A percentile compares a stretch with the other conserved stretches of the same genome.
Evolutionary conservation across 169 alveolate genomes (phyloP).

Genomic region (Eimeria falciformis): DNA sequence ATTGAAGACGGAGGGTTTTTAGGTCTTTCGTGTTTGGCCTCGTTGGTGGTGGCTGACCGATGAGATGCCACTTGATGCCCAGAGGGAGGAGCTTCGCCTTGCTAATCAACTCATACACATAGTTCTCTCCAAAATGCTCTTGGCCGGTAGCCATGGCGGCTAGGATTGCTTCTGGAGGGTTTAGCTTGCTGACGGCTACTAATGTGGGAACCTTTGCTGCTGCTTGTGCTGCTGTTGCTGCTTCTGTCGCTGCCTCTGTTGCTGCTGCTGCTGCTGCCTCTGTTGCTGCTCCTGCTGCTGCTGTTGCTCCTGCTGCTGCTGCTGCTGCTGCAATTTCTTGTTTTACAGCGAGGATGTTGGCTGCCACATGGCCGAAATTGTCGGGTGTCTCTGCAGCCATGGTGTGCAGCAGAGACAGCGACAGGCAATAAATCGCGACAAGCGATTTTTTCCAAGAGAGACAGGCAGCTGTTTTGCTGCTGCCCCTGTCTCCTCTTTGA

Average conservation of each 20-base stretch:
- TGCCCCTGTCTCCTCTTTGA: not conserved
- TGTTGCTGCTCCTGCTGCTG: not conserved
- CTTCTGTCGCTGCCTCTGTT: not conserved
- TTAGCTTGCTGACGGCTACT: conserved; percentile 59
- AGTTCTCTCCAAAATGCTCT: conserved; percentile 94
- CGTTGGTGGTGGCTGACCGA: conserved; percentile 83
- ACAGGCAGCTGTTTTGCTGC: not conserved
- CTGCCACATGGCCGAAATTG: not conserved
- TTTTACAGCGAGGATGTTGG: not conserved
- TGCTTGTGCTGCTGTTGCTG: conserved; percentile 31
- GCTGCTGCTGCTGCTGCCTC: conserved; percentile 4
- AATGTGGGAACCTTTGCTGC: conserved; percentile 6
- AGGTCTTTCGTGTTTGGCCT: too few relatives aligned
- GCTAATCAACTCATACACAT: conserved; percentile 90
- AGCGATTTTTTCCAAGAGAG: not conserved
- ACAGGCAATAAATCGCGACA: not conserved
- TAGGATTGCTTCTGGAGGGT: conserved; percentile 66
- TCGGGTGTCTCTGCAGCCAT: not conserved
- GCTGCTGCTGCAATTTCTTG: not conserved
- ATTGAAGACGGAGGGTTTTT: too few relatives aligned
- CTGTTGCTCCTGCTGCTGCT: too few relatives aligned
- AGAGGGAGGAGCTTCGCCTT: conserved; percentile 85
- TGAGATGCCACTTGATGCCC: conserved; percentile 94
- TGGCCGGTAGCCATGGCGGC: conserved; percentile 85
- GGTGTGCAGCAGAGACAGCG: not conserved